Percentiles rank a stretch among this genome's conserved stretches.
phyloP scores from a whole-genome alignment of 371 early-diverging fungal genomes.

The Mortierella sp. region DNA sequence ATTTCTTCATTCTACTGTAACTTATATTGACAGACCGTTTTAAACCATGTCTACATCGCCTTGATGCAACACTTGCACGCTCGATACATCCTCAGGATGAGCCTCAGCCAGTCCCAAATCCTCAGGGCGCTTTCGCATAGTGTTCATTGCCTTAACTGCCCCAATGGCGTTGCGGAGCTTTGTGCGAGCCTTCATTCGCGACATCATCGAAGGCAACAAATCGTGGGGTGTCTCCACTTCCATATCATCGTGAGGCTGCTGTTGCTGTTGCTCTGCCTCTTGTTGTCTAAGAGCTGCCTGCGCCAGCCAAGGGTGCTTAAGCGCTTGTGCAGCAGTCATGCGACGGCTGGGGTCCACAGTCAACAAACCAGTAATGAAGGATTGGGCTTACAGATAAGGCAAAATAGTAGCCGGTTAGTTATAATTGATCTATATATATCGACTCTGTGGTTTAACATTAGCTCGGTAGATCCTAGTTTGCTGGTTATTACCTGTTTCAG shows the following conservation, averaged over 20 bases:
- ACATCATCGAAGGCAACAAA: constrained; percentile 80
- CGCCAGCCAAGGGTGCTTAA: constrained; percentile 80
- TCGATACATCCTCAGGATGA: constrained; percentile 39
- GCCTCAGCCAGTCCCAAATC: constrained; percentile 35
- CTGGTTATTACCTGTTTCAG: constrained; percentile 56
- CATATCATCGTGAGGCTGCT: constrained; percentile 38
- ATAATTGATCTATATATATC: constrained; percentile 75
- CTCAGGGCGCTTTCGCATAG: constrained; percentile 48
- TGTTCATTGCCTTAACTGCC: constrained; percentile 57
- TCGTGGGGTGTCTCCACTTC: constrained; percentile 54
- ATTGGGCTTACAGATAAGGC: constrained; percentile 80
- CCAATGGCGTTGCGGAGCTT: constrained; percentile 80
- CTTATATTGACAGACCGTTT: neutral
- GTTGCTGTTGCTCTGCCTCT: constrained; percentile 14
- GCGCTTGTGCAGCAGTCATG: constrained; percentile 80
- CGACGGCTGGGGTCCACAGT: constrained; percentile 78
- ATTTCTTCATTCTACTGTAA: neutral
- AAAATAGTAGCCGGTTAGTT: constrained; percentile 77
- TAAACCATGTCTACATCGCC: constrained; percentile 53
- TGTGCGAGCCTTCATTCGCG: constrained; percentile 87
- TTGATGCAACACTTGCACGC: constrained; percentile 40
- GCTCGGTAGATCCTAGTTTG: too few species aligned
- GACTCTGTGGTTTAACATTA: constrained; percentile 72
- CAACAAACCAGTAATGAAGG: constrained; percentile 81
- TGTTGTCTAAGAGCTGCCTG: constrained; percentile 20